Evolutionary conservation across 1,284 basidiomycete species (phyloP).

Genomic region (Ganoderma leucocontextum): DNA sequence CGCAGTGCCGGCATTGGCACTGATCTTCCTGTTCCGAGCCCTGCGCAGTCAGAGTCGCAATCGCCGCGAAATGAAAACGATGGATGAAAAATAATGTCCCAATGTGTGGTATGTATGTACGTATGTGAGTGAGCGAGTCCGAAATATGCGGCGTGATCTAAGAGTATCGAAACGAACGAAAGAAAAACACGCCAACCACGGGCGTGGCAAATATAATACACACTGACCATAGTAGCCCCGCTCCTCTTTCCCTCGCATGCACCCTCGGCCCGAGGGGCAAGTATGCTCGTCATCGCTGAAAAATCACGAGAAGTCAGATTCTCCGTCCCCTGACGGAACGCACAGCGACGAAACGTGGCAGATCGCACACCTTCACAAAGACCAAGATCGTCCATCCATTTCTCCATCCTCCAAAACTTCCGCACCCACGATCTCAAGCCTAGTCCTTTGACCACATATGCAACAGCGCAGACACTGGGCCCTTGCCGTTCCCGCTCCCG

Average conservation of each 20-base stretch:
- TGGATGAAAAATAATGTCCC: background rate
- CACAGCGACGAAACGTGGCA: background rate
- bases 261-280: background rate
- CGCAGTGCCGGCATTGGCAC: background rate
- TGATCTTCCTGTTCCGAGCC: background rate
- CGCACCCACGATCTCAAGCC: background rate
- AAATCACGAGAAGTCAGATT: background rate
- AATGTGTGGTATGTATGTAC: background rate
- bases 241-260: background rate
- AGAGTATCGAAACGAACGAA: background rate
- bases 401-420: background rate
- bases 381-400: background rate
- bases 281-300: background rate
- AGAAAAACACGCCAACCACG: background rate
- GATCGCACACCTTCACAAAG: background rate
- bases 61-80: background rate
- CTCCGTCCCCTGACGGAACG: background rate
- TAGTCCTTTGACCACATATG: slow-evolving; percentile 34
- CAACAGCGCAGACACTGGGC: slow-evolving; percentile 28
- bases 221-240: background rate
- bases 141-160: background rate
- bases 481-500: slow-evolving; percentile 16
- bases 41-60: background rate
- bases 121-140: background rate
- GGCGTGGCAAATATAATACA: background rate